Base-by-base conservation (phyloP, 140 eudicot genomes). In the Bidens hawaiensis region DNA sequence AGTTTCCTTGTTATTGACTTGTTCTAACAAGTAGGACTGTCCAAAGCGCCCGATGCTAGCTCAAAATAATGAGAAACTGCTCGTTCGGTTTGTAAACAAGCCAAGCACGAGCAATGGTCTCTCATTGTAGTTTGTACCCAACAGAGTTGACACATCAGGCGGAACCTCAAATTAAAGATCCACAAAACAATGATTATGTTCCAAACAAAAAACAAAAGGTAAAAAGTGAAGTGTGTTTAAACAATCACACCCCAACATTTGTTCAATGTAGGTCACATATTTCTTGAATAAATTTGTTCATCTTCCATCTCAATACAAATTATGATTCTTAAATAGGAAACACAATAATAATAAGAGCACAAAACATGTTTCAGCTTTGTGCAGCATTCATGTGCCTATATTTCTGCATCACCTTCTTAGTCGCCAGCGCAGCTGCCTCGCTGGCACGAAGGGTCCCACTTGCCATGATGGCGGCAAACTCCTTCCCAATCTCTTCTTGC, bases 341-440 rank as follows among this genome's bases (percentile, higher is more conserved):
- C 25, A 1, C 5, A 23, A 0, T 40, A 40, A 2, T 2, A 33
- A 31, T 11, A 34, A 30, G 18, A 65, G 15, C 62, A 19, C 56
- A 50, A 18, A 73, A 47, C 72, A 34, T 13, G 55, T 64, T 42
- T 60, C 68, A 76, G 81, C 81, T 64, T 64, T 70, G 77, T 57
- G 73, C 72, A 15, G 45, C 59, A 48, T 22, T 63, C 68, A 71
- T 64, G 15, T 70, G 77, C 23, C 96, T 96, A 25, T 88, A 81
- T 74, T 76, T 88, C 60, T 85, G 80, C 99, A 88, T 93, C 64
- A 93, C 99, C 64, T 81, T 85, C 58, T 76, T 76, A 38, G 94
- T 88, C 1, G 99, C 99, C 19, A 93, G 74, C 1, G 99, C 90
- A 0, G 99, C 99, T 43, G 99, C 99, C 72, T 93, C 99, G 64